These are phyloP conservation scores for Henningerozyma blattae DNA, from an alignment of 805 yeast species.

Conservation along the genomic window DNA sequence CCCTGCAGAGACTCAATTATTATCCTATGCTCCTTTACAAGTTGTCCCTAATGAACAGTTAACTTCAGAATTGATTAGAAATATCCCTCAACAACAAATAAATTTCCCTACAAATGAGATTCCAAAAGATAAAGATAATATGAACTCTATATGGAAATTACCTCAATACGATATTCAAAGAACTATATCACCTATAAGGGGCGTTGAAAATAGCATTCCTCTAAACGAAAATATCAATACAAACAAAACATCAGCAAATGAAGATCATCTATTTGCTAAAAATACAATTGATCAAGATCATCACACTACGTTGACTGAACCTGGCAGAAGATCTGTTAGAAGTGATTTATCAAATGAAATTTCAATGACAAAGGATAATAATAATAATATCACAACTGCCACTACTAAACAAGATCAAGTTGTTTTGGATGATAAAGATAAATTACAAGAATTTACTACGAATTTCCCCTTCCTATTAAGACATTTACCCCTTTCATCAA, in stretches of 20 bases:
- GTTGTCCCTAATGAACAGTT: slow-evolving; percentile 9
- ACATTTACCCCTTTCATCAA: slow-evolving; percentile 47
- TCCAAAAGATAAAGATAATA: slow-evolving; percentile 7
- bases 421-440: background rate
- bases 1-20: slow-evolving; percentile 10
- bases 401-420: background rate
- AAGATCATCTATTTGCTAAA: background rate
- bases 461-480: slow-evolving; percentile 50
- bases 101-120: background rate
- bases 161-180: slow-evolving; percentile 10
- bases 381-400: background rate
- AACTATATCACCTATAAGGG: slow-evolving; percentile 12
- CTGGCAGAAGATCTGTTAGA: too few relatives aligned
- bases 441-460: background rate
- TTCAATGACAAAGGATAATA: background rate
- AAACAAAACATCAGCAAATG: background rate
- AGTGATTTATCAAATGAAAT: too few relatives aligned
- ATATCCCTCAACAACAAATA: slow-evolving; percentile 1
- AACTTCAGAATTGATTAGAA: slow-evolving; percentile 6
- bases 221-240: background rate
- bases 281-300: background rate
- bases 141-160: slow-evolving; percentile 19
- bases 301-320: too few relatives aligned
- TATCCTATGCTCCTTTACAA: slow-evolving; percentile 6
- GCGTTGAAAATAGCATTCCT: slow-evolving; percentile 6